Evolutionary conservation across 2,329 filamentous ascomycete species (phyloP), one percentile per base, ranked within the genome.

Genomic region (Zymoseptoria brevis): DNA sequence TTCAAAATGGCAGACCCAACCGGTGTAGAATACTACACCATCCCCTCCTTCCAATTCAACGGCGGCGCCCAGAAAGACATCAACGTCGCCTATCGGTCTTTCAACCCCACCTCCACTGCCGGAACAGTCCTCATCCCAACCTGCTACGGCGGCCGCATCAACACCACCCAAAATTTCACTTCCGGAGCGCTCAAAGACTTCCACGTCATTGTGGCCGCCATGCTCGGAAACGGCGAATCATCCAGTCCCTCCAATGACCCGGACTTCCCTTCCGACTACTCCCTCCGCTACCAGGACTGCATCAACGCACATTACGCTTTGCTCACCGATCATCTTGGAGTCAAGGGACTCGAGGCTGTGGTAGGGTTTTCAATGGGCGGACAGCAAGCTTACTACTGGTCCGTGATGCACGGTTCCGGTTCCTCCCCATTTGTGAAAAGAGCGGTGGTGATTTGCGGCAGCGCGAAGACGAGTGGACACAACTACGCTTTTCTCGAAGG

Each of bases 281-380:
- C 54, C 13, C 22, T 56, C 8, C 35, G 54, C 7, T 51, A 56
- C 19, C 52, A 55, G 22, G 35, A 58, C 29, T 56, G 56, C 50
- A 48, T 60, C 55, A 52, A 58, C 16, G 56, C 59, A 22, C 52
- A 61, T 3, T 19, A 56, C 21, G 45, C 54, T n/a, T 45, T 56
- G 1, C 21, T 56, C 8, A 56, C 54, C 9, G 41, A 50, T 1
- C 54, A 56, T 51, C 45, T 56, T 11, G 54, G 45, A 19, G 45
- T 56, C 7, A 35, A 26, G 16, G n/a, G 9, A 4, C 45, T 56
- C 9, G 48, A 56, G n/a, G 45, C 54, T 2, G 54, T 56, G 26
- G 35, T 56, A 1, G 54, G 54, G 6, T 56, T 56, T 19, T 56
- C 54, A 13, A 56, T 56, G 54, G 54, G 54, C 5, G 54, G 54